Evolutionary conservation across 2,329 filamentous ascomycete genomes (phyloP).

Genomic region (Pleochaeta shiraiana): DNA sequence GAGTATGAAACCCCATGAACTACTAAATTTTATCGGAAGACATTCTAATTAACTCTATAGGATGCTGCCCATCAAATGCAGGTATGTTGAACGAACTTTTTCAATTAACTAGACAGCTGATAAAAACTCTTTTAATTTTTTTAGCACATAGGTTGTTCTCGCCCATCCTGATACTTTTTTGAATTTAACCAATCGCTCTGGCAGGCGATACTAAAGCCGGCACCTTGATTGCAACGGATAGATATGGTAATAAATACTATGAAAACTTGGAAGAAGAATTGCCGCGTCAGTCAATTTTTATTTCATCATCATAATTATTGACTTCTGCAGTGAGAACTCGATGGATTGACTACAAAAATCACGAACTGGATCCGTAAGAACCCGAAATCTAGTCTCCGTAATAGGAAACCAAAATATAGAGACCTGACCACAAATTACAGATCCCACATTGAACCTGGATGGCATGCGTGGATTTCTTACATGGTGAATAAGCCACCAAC

Average conservation of each 20-base stretch:
- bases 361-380: slow-evolving; percentile 57
- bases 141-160: too few species aligned
- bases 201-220: slow-evolving; percentile 93
- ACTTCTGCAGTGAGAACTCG: slow-evolving; percentile 62
- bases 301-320: too few species aligned
- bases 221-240: slow-evolving; percentile 62
- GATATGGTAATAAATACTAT: slow-evolving; percentile 93
- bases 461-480: slow-evolving; percentile 98
- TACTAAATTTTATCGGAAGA: too few species aligned
- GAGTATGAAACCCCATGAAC: slow-evolving; percentile 21
- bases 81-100: slow-evolving; percentile 34
- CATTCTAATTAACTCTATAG: too few species aligned
- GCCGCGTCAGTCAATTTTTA: slow-evolving; percentile 40
- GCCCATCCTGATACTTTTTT: too few species aligned
- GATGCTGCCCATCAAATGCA: slow-evolving; percentile 85
- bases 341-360: slow-evolving; percentile 92
- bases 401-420: slow-evolving; percentile 1
- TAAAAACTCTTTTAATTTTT: too few species aligned
- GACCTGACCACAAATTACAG: slow-evolving; percentile 20
- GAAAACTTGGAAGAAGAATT: slow-evolving; percentile 85
- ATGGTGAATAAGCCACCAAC: slow-evolving; percentile 68
- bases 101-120: slow-evolving; percentile 9
- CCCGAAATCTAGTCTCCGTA: not conserved
- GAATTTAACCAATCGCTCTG: too few species aligned
- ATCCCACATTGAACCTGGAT: slow-evolving; percentile 79